These are phyloP conservation scores for Simplicillium aogashimaense DNA, from an alignment of 2,329 filamentous ascomycete genomes.

Conservation along the genomic window DNA sequence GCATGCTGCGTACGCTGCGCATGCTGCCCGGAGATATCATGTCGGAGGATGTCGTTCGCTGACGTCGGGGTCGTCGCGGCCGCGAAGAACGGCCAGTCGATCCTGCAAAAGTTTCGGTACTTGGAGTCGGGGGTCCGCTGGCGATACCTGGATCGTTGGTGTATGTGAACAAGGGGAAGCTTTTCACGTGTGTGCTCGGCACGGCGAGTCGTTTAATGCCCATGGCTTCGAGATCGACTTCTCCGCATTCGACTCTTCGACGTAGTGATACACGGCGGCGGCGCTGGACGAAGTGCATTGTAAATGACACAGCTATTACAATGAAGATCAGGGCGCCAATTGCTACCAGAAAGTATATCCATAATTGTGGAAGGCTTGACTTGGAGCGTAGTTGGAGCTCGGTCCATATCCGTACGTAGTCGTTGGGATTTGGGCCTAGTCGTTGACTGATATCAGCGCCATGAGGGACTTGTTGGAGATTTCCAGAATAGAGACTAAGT, in stretches of 20 bases:
- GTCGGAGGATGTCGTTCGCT: conserved; percentile 17
- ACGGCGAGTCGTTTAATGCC: conserved; percentile 78
- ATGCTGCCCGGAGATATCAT: conserved; percentile 11
- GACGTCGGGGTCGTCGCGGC: conserved; percentile 18
- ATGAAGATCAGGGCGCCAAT: conserved; percentile 61
- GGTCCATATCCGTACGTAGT: conserved; percentile 53
- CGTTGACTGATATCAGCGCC: conserved; percentile 44
- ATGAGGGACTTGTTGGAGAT: conserved; percentile 51
- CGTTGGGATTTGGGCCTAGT: conserved; percentile 44
- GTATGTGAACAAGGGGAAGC: conserved; percentile 74
- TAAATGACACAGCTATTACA: conserved; percentile 54
- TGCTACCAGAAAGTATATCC: conserved; percentile 68
- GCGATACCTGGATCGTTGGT: conserved; percentile 39
- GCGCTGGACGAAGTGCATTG: conserved; percentile 71
- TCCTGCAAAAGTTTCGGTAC: conserved; percentile 14
- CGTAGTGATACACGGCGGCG: conserved; percentile 58
- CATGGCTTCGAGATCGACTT: conserved; percentile 77
- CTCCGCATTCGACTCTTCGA: conserved; percentile 62
- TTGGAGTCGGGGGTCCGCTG: conserved; percentile 24
- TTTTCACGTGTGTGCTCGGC: conserved; percentile 58
- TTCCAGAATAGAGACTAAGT: conserved; percentile 68
- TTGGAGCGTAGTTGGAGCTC: conserved; percentile 37
- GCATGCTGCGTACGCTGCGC: conserved; percentile 24
- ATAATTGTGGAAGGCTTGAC: conserved; percentile 57
- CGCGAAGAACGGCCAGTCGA: conserved; percentile 18